Percentiles rank a stretch among this genome's conserved stretches.
Conservation (phyloP, 2,329 filamentous ascomycete genomes). For the Fusarium sublunatum region DNA sequence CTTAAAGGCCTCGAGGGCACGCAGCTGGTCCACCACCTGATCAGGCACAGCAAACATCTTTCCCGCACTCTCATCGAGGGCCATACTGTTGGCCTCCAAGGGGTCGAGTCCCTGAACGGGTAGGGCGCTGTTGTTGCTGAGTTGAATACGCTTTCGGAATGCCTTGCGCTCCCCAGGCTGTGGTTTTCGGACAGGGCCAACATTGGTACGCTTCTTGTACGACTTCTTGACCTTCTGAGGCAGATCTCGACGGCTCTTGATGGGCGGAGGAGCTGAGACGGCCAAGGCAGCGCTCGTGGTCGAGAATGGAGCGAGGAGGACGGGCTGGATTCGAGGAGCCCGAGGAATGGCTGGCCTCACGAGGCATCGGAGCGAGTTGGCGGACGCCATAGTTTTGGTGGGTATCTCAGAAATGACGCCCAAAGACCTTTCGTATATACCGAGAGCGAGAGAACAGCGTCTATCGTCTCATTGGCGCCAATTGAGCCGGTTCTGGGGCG, state of each 20-base stretch:
- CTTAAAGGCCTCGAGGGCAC: constrained; percentile 91
- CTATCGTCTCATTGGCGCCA: constrained; percentile 47
- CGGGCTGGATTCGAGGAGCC: constrained; percentile 50
- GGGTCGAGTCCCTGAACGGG: constrained; percentile 76
- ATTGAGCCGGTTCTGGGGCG: constrained; percentile 44
- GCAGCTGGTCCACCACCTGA: constrained; percentile 79
- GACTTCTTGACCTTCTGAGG: constrained; percentile 56
- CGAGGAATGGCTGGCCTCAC: constrained; percentile 51
- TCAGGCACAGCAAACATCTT: constrained; percentile 77
- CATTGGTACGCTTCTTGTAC: constrained; percentile 64
- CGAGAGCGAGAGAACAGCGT: constrained; percentile 5
- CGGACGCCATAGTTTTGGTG: constrained; percentile 52
- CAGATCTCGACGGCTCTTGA: constrained; percentile 53
- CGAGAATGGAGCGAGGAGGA: constrained; percentile 56
- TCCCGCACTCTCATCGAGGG: constrained; percentile 67
- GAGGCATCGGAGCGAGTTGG: constrained; percentile 58
- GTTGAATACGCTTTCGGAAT: constrained; percentile 85
- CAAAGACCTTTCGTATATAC: constrained; percentile 16
- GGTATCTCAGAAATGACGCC: not conserved
- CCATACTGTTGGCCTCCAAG: constrained; percentile 66
- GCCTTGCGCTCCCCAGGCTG: constrained; percentile 85
- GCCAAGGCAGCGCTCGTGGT: constrained; percentile 48
- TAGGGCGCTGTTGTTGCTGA: constrained; percentile 94
- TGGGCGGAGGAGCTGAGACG: constrained; percentile 45
- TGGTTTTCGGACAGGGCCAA: constrained; percentile 66